These are phyloP conservation scores for Leersia perrieri DNA, from an alignment of 176 grass and related monocot species.

Conservation along the genomic window DNA sequence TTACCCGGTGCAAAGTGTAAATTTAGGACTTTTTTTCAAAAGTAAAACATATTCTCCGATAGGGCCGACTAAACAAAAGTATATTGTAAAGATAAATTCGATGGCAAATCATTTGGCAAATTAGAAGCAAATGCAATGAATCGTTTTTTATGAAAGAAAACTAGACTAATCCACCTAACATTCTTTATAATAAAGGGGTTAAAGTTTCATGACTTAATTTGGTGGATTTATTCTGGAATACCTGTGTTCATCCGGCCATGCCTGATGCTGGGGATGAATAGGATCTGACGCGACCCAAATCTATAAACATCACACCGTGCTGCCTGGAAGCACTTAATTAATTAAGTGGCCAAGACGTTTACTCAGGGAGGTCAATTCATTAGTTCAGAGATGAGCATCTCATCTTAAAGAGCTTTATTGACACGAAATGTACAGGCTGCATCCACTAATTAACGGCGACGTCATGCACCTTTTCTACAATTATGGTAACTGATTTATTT, in stretches of 20 bases:
- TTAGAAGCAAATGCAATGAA: background rate
- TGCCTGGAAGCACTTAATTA: background rate
- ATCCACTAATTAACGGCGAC: background rate
- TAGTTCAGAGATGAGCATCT: background rate
- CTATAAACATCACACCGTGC: background rate
- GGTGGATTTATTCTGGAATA: background rate
- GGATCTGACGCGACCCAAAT: conserved; percentile 24
- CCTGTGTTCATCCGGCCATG: background rate
- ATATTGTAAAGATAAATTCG: background rate
- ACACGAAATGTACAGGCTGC: background rate
- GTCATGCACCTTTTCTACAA: too few species aligned
- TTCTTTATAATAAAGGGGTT: background rate
- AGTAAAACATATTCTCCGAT: background rate
- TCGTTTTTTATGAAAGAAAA: background rate
- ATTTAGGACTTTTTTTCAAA: background rate
- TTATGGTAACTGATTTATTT: background rate
- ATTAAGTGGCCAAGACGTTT: background rate
- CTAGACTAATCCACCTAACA: background rate
- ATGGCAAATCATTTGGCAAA: background rate
- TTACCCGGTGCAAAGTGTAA: too few species aligned
- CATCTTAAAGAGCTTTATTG: background rate
- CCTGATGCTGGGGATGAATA: conserved; percentile 17
- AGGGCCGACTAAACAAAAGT: background rate
- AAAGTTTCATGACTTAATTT: background rate
- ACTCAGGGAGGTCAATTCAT: background rate